A percentile compares a stretch with the other conserved stretches of the same genome.
phyloP scores from a whole-genome alignment of 331 rosid species.

The Malus hybrid region DNA sequence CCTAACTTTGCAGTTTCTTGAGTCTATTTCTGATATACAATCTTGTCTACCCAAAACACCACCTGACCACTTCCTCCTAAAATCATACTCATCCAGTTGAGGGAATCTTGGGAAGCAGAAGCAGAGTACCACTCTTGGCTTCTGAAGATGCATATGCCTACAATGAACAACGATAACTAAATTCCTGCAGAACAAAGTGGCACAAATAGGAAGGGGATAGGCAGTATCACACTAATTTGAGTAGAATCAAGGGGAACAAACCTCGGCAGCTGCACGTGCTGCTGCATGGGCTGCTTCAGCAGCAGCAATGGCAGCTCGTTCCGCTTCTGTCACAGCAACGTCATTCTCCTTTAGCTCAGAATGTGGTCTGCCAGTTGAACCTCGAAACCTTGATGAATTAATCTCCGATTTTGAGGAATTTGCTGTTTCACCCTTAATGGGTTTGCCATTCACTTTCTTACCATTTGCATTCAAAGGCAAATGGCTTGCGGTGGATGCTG shows the following conservation, averaged over 20 bases:
- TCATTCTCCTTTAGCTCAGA: conserved; percentile 31
- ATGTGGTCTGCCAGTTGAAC: conserved; percentile 39
- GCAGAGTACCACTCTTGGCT: conserved; percentile 55
- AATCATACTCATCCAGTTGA: conserved; percentile 71
- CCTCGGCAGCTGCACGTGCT: conserved; percentile 97
- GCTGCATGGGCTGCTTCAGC: conserved; percentile 95
- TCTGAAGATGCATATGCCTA: conserved; percentile 97
- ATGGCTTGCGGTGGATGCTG: conserved; percentile 49
- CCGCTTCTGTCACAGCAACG: conserved; percentile 68
- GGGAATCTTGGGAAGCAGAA: conserved; percentile 97
- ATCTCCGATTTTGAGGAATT: conserved; percentile 49
- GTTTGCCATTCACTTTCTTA: conserved; percentile 48
- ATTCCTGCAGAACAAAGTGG: conserved; percentile 11
- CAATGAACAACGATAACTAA: conserved; percentile 18
- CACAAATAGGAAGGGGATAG: conserved; percentile 8
- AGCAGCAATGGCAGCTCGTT: conserved; percentile 86
- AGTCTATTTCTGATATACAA: conserved; percentile 90
- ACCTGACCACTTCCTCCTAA: conserved; percentile 74
- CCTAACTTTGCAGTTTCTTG: conserved; percentile 94
- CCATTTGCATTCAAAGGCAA: conserved; percentile 35
- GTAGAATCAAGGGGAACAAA: conserved; percentile 29
- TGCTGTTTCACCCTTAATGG: conserved; percentile 39
- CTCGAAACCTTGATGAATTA: conserved; percentile 60
- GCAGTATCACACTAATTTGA: background rate
- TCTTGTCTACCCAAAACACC: conserved; percentile 89